Conservation (phyloP, 2,329 filamentous ascomycete species). For the Curvularia spicifera region DNA sequence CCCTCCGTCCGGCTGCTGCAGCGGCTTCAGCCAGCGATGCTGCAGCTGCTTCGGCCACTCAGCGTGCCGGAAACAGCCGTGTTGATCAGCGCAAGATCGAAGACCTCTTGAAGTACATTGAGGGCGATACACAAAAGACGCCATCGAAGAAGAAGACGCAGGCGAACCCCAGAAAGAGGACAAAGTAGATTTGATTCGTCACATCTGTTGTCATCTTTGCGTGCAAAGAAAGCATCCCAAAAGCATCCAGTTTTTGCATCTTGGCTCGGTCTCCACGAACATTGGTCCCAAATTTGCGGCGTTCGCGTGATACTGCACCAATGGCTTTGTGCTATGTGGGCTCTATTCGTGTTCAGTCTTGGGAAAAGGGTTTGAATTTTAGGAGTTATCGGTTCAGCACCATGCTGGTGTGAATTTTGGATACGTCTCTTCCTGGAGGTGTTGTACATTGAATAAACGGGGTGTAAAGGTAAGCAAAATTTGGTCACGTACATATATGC, state of each 20-base stretch:
- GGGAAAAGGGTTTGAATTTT: constrained; percentile 1
- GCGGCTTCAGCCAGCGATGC: constrained; percentile 62
- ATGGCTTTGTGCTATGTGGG: constrained; percentile 1
- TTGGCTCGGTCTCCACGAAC: constrained; percentile 5
- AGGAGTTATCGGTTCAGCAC: constrained; percentile 6
- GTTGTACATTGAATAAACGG: constrained; percentile 1
- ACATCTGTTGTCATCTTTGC: constrained; percentile 1
- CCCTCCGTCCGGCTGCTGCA: constrained; percentile 66
- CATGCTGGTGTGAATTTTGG: background rate
- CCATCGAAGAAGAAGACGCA: constrained; percentile 54
- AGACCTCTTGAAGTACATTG: constrained; percentile 92
- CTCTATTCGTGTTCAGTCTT: background rate
- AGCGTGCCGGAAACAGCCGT: constrained; percentile 48
- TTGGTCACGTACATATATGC: constrained; percentile 1
- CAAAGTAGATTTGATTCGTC: constrained; percentile 3
- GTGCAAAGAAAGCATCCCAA: background rate
- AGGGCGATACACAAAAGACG: constrained; percentile 64
- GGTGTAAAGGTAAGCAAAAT: constrained; percentile 3
- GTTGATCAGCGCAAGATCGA: constrained; percentile 86
- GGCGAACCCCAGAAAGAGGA: constrained; percentile 52
- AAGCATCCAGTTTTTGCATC: constrained; percentile 5
- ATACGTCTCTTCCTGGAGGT: background rate
- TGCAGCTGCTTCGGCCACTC: constrained; percentile 45
- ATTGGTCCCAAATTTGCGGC: constrained; percentile 2
- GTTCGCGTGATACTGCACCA: background rate